Percentiles rank a stretch among this genome's conserved stretches.
These are phyloP conservation scores for Omphalea diandra DNA, from an alignment of 441 rosid species.

Conservation along the genomic window DNA sequence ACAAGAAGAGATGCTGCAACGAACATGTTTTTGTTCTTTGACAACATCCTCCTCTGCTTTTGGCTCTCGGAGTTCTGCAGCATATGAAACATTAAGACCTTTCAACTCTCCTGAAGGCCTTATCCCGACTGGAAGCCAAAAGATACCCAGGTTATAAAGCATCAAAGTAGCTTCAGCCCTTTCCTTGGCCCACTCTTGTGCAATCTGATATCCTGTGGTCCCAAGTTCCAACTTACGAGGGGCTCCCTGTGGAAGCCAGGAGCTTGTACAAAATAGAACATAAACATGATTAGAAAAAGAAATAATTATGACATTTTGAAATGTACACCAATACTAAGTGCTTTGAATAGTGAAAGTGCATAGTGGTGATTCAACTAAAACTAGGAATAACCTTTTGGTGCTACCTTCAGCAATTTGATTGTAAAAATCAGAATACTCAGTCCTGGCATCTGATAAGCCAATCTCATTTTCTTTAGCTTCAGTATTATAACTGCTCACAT, in stretches of 20 bases:
- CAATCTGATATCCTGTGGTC: slow-evolving; percentile 68
- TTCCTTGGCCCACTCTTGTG: slow-evolving; percentile 70
- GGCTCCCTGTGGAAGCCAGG: slow-evolving; percentile 65
- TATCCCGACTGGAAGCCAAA: slow-evolving; percentile 86
- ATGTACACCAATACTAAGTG: slow-evolving; percentile 15
- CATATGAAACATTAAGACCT: no score
- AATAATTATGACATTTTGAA: slow-evolving; percentile 14
- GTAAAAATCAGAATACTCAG: slow-evolving; percentile 28
- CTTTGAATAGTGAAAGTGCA: slow-evolving; percentile 17
- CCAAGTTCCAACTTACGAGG: slow-evolving; percentile 61
- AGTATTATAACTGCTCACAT: slow-evolving; percentile 24
- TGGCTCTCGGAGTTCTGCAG: slow-evolving; percentile 30
- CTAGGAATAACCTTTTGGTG: slow-evolving; percentile 14
- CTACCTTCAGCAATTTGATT: slow-evolving; percentile 64
- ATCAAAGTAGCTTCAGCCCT: slow-evolving; percentile 54
- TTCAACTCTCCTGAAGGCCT: slow-evolving; percentile 53
- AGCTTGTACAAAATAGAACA: slow-evolving; percentile 41
- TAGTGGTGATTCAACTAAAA: slow-evolving; percentile 21
- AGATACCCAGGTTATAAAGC: slow-evolving; percentile 56
- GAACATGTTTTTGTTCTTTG: slow-evolving; percentile 36
- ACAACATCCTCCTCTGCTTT: slow-evolving; percentile 43
- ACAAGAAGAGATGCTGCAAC: slow-evolving; percentile 40
- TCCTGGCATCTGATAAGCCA: slow-evolving; percentile 29
- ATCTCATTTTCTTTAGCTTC: slow-evolving; percentile 36
- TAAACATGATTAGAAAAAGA: slow-evolving; percentile 17